Evolutionary conservation across 2,329 filamentous ascomycete genomes (phyloP), one percentile per base, ranked within the genome.

Genomic region (Chrysoporthe deuterocubensis): DNA sequence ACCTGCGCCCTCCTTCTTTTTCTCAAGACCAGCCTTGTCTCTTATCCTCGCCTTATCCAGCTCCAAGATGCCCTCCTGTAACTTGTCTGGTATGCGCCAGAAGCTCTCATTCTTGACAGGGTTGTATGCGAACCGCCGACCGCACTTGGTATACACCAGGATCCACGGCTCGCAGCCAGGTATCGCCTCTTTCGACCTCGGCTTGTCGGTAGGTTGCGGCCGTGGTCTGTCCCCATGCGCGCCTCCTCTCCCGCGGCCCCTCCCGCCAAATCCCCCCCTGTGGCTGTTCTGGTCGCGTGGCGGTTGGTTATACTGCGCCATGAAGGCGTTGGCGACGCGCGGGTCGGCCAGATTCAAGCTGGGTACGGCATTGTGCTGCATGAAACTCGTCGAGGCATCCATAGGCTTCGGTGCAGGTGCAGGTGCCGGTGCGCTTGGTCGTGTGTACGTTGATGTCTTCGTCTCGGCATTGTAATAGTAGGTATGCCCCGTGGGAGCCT

Each of bases 41-140:
- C 88, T 81, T 79, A 90, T 90, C 68, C 88, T 87, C 72, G 90
- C 89, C 76, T 91, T 88, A 78, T 97, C 93, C 66, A 93, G 81
- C 71, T 89, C 85, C 62, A 90, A 72, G 65, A 96, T 92, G 16
- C 89, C 93, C 69, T 91, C 89, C 85, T 94, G 90, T 46, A 99
- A 84, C 76, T 96, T 90, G 66, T 93, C 88, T 0, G 96, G 96
- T 74, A 97, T 96, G 74, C 93, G 93, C 96, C 96, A 99, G 78
- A 94, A 94, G 78, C 94, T 98, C 72, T 94, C 86, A 48, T 95
- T 92, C 72, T 95, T 97, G 65, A 87, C 86, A 0, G 90, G 87
- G 73, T 99, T 97, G 81, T 97, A 92, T 2, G 94, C 94, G 75
- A 99, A 99, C 64, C 94, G 87, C 67, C 96, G 86, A 32, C 93